Percentiles rank a stretch among this genome's conserved stretches.
Conservation (phyloP, 331 rosid genomes). For the Stylosanthes scabra region DNA sequence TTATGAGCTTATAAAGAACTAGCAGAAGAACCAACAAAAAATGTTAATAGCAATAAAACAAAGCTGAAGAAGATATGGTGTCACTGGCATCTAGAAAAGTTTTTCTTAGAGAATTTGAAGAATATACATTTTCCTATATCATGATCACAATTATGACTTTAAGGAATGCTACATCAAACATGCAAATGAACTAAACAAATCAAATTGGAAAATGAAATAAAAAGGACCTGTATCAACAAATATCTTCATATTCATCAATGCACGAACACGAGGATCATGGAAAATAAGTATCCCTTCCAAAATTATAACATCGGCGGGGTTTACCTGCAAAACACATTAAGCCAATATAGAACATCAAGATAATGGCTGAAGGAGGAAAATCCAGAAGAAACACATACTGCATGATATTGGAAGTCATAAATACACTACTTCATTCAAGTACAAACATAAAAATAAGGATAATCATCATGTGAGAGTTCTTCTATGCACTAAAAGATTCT, state of each 20-base stretch:
- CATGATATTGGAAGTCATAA: conserved; percentile 25
- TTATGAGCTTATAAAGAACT: conserved; percentile 19
- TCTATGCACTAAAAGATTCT: conserved; percentile 11
- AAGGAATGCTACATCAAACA: conserved; percentile 31
- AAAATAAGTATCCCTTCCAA: conserved; percentile 98
- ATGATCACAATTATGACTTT: conserved; percentile 6
- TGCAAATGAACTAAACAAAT: conserved; percentile 10
- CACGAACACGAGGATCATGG: conserved; percentile 93
- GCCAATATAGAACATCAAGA: conserved; percentile 27
- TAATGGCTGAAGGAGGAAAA: conserved; percentile 1
- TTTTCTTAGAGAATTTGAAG: conserved; percentile 26
- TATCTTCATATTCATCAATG: conserved; percentile 98
- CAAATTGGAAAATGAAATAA: conserved; percentile 42
- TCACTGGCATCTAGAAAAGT: conserved; percentile 16
- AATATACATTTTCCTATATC: conserved; percentile 5
- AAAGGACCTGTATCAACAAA: conserved; percentile 99
- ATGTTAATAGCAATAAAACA: neutral
- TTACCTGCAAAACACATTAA: conserved; percentile 65
- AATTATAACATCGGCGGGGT: conserved; percentile 92
- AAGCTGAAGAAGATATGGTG: conserved; percentile 27
- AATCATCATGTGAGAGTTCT: conserved; percentile 5
- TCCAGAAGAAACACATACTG: neutral
- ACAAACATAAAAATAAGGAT: conserved; percentile 20
- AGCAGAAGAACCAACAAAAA: conserved; percentile 23
- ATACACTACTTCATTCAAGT: conserved; percentile 29